Base-by-base conservation (phyloP, 306 rosid genomes). In the Begonia peltatifolia region DNA sequence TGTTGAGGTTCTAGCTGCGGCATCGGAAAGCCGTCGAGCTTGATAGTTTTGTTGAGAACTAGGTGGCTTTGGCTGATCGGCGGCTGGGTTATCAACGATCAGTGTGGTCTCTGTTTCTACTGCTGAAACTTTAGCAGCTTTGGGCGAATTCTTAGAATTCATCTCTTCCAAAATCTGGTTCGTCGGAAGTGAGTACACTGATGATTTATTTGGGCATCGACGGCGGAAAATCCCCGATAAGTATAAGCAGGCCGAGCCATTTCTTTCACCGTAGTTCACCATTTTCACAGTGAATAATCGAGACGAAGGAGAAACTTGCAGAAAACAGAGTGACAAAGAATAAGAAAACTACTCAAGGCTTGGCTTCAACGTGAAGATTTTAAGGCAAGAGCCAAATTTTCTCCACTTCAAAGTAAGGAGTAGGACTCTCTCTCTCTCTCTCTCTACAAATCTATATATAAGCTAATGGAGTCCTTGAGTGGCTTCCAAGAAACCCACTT, bases 401-500 rank as follows among this genome's bases (percentile, higher is more conserved):
- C 59, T 52, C 38, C 38, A 30, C 38, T 30, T 30, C 38, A 20
- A 20, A 20, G 2, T 20, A 1, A 20, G 23, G 23, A 20, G 3
- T 20, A 2, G 3, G 3, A 1, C 38, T 30, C 38, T 30, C 38
- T 30, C 38, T 30, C 38, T 30, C 38, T 30, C 38, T 30, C 8
- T 47, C n/a, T 47, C n/a, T 47, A 17, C 42, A 57, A 46, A 47
- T 58, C 17, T 64, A 11, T 70, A 52, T 74, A 70, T 71, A 69
- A 68, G 48, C 11, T 44, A 53, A 16, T 18, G 25, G 50, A 42
- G 58, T 65, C 70, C 46, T 17, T 62, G 83, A 78, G 94, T 81
- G 81, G 75, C 84, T 87, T 87, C 81, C 87, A 79, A 81, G 94
- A 84, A 87, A 79, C 83, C 67, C 51, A 66, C 83, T 78, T 68